These are phyloP conservation scores for Elsinoe ampelina DNA, from an alignment of 2,329 filamentous ascomycete species.

Conservation along the genomic window DNA sequence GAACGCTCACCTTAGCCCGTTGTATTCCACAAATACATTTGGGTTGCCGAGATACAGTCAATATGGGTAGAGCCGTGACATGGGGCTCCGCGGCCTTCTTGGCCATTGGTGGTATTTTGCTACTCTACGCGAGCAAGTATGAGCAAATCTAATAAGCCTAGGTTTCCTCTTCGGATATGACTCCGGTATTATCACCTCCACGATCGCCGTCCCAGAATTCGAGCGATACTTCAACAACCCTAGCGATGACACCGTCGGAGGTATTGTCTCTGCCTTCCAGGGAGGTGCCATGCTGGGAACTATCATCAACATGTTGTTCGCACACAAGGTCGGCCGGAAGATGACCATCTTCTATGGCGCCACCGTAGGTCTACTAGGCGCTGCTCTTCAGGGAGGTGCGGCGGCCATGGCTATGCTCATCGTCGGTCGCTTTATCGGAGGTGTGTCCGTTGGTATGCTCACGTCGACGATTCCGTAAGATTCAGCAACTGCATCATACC, in stretches of 20 bases:
- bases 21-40: background rate
- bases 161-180: slow-evolving; percentile 27
- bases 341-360: slow-evolving; percentile 19
- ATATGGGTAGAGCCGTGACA: slow-evolving; percentile 14
- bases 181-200: slow-evolving; percentile 28
- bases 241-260: slow-evolving; percentile 22
- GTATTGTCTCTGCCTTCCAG: slow-evolving; percentile 31
- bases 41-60: background rate
- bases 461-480: slow-evolving; percentile 22
- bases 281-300: slow-evolving; percentile 27
- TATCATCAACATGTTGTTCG: slow-evolving; percentile 18
- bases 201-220: slow-evolving; percentile 25
- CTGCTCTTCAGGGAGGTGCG: slow-evolving; percentile 24
- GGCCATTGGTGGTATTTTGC: slow-evolving; percentile 12
- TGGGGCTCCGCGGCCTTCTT: slow-evolving; percentile 13
- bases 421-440: slow-evolving; percentile 25
- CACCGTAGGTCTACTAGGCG: slow-evolving; percentile 16
- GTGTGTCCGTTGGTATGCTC: slow-evolving; percentile 24
- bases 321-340: slow-evolving; percentile 19
- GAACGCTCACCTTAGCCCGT: background rate
- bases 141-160: background rate
- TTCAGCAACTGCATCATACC: background rate
- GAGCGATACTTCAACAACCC: slow-evolving; percentile 25
- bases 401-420: slow-evolving; percentile 24
- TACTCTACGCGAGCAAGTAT: background rate